phyloP scores from a whole-genome alignment of 169 alveolate species.

The Babesia microti region DNA sequence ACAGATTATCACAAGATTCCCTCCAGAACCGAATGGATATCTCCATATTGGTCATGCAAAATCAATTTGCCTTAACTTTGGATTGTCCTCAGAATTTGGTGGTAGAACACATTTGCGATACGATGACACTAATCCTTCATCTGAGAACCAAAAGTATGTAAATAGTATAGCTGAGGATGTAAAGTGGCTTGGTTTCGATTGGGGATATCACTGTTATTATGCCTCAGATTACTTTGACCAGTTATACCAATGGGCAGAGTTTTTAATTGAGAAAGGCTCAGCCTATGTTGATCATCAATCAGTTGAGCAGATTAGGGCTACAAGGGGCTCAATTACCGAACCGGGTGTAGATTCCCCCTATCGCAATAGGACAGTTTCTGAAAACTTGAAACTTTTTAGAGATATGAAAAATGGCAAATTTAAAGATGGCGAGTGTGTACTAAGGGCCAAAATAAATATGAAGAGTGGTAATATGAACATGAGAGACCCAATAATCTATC shows the following conservation, averaged over 20 bases:
- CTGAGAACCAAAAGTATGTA: constrained; percentile 89
- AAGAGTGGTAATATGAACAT: constrained; percentile 89
- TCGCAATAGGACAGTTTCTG: constrained; percentile 89
- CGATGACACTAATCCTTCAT: constrained; percentile 98
- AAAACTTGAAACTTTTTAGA: constrained; percentile 86
- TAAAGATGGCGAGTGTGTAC: constrained; percentile 88
- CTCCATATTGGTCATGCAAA: constrained; percentile 99
- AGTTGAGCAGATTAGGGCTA: constrained; percentile 80
- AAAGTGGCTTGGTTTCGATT: constrained; percentile 92
- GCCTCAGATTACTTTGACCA: constrained; percentile 96
- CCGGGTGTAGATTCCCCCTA: constrained; percentile 81
- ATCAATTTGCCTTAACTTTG: constrained; percentile 92
- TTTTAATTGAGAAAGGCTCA: constrained; percentile 84
- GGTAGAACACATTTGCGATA: constrained; percentile 91
- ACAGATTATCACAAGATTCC: constrained; percentile 88
- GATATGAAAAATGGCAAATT: constrained; percentile 88
- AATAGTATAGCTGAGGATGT: constrained; percentile 83
- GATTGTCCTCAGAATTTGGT: constrained; percentile 79
- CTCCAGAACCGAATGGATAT: constrained; percentile 99
- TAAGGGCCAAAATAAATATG: constrained; percentile 97
- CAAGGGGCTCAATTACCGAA: constrained; percentile 72
- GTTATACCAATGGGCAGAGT: constrained; percentile 89
- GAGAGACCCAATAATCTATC: constrained; percentile 94
- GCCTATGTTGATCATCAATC: constrained; percentile 96
- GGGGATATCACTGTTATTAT: constrained; percentile 82